A percentile compares a stretch with the other conserved stretches of the same genome.
These are phyloP conservation scores for Cytospora paraplurivora DNA, from an alignment of 2,329 filamentous ascomycete species.

Conservation along the genomic window DNA sequence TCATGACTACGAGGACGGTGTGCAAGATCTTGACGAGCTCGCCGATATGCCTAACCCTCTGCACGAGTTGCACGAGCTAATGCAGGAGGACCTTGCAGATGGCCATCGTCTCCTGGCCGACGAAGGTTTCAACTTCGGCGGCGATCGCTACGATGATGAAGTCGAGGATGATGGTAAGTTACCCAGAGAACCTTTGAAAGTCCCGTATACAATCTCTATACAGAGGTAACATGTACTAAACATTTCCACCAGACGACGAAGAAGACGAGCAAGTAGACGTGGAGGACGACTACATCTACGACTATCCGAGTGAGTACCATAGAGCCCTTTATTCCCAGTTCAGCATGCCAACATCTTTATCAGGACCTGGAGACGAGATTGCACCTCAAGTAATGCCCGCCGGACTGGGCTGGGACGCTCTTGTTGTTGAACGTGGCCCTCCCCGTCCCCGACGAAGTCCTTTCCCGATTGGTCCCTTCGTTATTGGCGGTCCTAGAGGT, in stretches of 20 bases:
- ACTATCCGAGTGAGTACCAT: conserved; percentile 56
- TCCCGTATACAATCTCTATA: not conserved
- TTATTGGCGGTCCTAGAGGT: conserved; percentile 57
- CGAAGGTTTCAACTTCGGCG: conserved; percentile 26
- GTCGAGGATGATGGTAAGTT: conserved; percentile 65
- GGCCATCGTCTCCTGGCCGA: conserved; percentile 43
- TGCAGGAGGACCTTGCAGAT: conserved; percentile 57
- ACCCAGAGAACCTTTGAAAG: not conserved
- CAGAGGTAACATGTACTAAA: conserved; percentile 30
- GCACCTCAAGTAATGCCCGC: conserved; percentile 47
- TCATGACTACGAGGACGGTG: conserved; percentile 55
- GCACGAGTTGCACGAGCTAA: conserved; percentile 54
- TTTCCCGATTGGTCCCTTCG: conserved; percentile 55
- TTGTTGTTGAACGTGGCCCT: conserved; percentile 52
- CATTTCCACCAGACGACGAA: conserved; percentile 56
- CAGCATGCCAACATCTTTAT: conserved; percentile 10
- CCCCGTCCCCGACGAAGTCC: conserved; percentile 61
- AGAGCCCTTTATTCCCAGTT: conserved; percentile 8
- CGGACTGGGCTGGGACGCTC: conserved; percentile 60
- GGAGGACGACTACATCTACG: conserved; percentile 67
- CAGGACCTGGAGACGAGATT: conserved; percentile 44
- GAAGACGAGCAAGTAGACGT: conserved; percentile 71
- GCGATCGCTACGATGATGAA: conserved; percentile 44
- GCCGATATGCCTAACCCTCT: conserved; percentile 31
- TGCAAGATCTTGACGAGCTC: conserved; percentile 57